Evolutionary conservation across 768 basidiomycete species (phyloP), one percentile per base, ranked within the genome.

Genomic region (Boletus pseudopeckii): DNA sequence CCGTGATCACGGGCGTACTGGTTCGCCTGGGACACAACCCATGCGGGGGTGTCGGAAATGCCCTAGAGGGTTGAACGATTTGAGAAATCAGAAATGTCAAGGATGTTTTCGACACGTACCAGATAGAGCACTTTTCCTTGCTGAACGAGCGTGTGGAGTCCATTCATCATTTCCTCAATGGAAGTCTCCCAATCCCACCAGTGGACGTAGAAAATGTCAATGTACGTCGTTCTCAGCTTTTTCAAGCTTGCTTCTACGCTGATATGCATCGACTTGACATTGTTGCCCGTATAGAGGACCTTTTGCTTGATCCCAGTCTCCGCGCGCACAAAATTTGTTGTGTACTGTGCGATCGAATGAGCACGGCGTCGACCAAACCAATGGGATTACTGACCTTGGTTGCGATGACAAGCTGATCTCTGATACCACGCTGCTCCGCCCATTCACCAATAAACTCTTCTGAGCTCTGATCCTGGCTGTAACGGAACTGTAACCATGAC

Each of bases 121-220:
- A 77, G 69, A 52, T 79, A 77, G 14, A 74, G 64, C 3, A 76
- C 75, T 54, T 78, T 80, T 45, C 76, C 75, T 37, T 65, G 60
- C 34, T 65, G 67, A 50, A 79, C 75, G 30, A 79, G 62, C 10
- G 67, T 65, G 59, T 78, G 74, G 5, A 81, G 63, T 13, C 64
- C 62, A 39, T 73, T 72, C 78, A 78, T 77, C n/a, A 78, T 58
- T 57, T 80, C 79, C 45, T 73, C 68, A 30, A 79, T 71, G 9
- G 70, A 72, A 4, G 75, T 75, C 11, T 71, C 63, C 52, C 69
- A 76, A 52, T 79, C 77, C 80, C 75, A 75, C 71, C 72, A 78
- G 58, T 82, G 81, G 1, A 82, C 58, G 56, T 82, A 82, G 20
- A 83, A 63, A 48, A 84, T 73, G 56, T 83, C 82, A 61, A 83